Base-by-base conservation (phyloP, 1,139 yeast genomes). In the Zhuliangozyma blackwelliae region DNA sequence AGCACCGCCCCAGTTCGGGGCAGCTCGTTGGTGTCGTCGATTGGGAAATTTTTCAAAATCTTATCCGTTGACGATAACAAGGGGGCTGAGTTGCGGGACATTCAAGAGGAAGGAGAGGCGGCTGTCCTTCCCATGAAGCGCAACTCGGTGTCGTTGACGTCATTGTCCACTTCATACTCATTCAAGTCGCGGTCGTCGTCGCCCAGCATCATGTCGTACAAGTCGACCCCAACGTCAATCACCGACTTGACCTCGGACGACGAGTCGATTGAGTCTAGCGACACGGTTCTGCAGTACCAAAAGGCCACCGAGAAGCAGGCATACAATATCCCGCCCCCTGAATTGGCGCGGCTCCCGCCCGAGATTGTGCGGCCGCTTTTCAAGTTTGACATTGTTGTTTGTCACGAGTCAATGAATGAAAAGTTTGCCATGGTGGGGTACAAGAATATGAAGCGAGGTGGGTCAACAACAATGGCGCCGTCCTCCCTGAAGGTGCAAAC, bases 361-460 rank as follows among this genome's bases (percentile, higher is more conserved):
- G 76, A 72, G 28, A 61, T 75, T 6, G 52, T 63, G 10, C 53
- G 76, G 31, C 79, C 79, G 8, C 47, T 63, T 11, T 72, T 61
- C 50, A 72, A 68, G 47, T 74, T 75, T 51, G 78, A 74, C 33
- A 54, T 76, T 27, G 57, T 66, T 3, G 51, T 68, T 32, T 75
- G 73, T 40, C 72, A 69, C 40, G 72, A 67, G 13, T 51, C 72
- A 5, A 50, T 70, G 34, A 63, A 67, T 32, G 63, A 58, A 25
- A 72, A 65, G 45, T 59, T 41, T 31, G 40, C 53, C 26, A 46
- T 57, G 50, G 50, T 51, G 33, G 46, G 46, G 26, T 36, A 34
- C 23, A 43, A 45, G 27, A 43, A 45, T 23, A 34, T 39, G 13
- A 20, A 35, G 21, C n/a, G n/a, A n/a, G n/a, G n/a, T n/a, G 12